These are phyloP conservation scores for Rubia tinctorum DNA, from an alignment of 305 asterid species.

Conservation along the genomic window DNA sequence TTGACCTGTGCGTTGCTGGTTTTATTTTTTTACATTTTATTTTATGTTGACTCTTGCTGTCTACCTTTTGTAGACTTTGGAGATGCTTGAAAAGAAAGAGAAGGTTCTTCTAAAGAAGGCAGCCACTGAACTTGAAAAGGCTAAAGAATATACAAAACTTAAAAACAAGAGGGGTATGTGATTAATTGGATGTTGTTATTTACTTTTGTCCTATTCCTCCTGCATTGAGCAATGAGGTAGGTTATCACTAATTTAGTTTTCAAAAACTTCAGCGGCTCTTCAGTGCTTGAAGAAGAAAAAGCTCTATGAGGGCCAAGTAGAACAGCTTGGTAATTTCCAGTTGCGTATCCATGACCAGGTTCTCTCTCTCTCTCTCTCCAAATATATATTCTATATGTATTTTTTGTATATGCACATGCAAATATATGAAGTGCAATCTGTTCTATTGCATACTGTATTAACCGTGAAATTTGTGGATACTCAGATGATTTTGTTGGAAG, in stretches of 20 bases:
- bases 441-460: neutral
- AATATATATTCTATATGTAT: neutral
- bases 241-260: neutral
- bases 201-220: neutral
- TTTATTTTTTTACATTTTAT: neutral
- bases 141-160: conserved; percentile 65
- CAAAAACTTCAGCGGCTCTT: conserved; percentile 34
- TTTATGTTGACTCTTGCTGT: conserved; percentile 2
- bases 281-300: conserved; percentile 44
- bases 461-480: conserved; percentile 10
- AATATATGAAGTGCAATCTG: neutral
- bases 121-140: conserved; percentile 74
- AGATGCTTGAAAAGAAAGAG: conserved; percentile 91
- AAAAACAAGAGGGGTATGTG: conserved; percentile 77
- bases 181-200: conserved; percentile 1
- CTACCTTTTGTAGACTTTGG: conserved; percentile 53
- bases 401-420: neutral
- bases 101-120: conserved; percentile 69
- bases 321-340: conserved; percentile 41
- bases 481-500: conserved; percentile 54
- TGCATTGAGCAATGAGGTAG: neutral
- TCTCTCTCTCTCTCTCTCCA: neutral
- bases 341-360: conserved; percentile 56
- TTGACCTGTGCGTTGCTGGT: neutral
- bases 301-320: conserved; percentile 42